Evolutionary conservation across 2,329 filamentous ascomycete genomes (phyloP).

Genomic region (Hymenoscyphus repandus): DNA sequence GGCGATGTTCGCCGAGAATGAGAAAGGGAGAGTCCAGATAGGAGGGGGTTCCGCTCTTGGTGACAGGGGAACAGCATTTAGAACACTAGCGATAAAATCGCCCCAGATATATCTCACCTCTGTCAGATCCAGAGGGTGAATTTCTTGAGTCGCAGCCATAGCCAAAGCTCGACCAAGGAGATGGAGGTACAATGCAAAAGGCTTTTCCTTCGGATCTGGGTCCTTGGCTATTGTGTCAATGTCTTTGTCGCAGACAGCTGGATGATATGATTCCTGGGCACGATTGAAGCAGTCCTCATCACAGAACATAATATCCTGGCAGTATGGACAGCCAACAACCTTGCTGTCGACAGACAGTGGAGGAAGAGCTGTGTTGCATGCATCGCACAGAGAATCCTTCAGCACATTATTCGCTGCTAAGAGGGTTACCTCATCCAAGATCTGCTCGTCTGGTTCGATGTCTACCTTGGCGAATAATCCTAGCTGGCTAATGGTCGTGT

Average conservation of each 20-base stretch:
- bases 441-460: conserved; percentile 67
- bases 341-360: conserved; percentile 43
- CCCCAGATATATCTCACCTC: conserved; percentile 67
- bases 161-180: conserved; percentile 58
- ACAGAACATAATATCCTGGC: conserved; percentile 63
- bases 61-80: conserved; percentile 50
- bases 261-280: conserved; percentile 57
- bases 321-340: conserved; percentile 53
- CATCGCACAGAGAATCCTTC: conserved; percentile 83
- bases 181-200: conserved; percentile 57
- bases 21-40: conserved; percentile 69
- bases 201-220: conserved; percentile 52
- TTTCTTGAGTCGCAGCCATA: conserved; percentile 55
- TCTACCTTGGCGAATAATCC: conserved; percentile 86
- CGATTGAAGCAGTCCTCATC: conserved; percentile 51
- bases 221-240: conserved; percentile 62
- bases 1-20: conserved; percentile 70
- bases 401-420: conserved; percentile 85
- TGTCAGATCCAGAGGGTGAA: conserved; percentile 57
- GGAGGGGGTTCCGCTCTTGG: conserved; percentile 52
- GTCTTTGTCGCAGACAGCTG: conserved; percentile 61
- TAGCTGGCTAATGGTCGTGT: conserved; percentile 66
- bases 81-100: conserved; percentile 51
- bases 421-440: conserved; percentile 78
- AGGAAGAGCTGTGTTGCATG: conserved; percentile 72